Evolutionary conservation across 2,329 filamentous ascomycete genomes (phyloP), one percentile per base, ranked within the genome.

Genomic region (Bipolaris sorokiniana): DNA sequence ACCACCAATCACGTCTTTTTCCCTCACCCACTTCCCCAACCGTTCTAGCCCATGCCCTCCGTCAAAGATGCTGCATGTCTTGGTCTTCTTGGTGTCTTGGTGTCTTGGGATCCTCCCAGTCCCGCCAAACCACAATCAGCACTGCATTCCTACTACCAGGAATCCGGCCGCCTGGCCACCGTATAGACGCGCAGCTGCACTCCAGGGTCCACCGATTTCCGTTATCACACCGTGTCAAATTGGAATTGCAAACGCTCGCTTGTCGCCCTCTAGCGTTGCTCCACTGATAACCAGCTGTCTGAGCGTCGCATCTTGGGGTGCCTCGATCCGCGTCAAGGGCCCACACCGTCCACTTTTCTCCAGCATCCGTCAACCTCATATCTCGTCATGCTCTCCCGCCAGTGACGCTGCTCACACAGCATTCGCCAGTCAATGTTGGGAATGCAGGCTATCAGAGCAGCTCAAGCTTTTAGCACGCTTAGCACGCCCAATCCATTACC

Each of bases 231-330:
- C 36, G 42, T 61, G 54, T 58, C 48, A 48, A 44, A 53, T 56
- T 48, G 23, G 28, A 56, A 45, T 50, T 49, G 46, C 31, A 45
- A 47, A 42, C 40, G 34, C 58, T 57, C 48, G 28, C 47, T 49
- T 56, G 23, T 36, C 34, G 18, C 28, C 28, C 34, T 0, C 46
- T 64, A 55, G 62, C 46, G 49, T 44, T 48, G 54, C 59, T 64
- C 59, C 62, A 61, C 62, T 64, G 59, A 64, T 64, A 64, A 55
- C 54, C 56, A 55, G 26, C 37, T 54, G 53, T 49, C 47, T 34
- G 23, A 54, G 56, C 61, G 51, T 56, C 51, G 45, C 45, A 49
- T 44, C 44, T 57, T 56, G 55, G 51, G 48, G 54, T 58, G 50
- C 50, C 49, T 54, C 51, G 58, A 61, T 55, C 58, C 58, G 52